Percentiles rank a stretch among this genome's conserved stretches.
Evolutionary conservation across 108 stramenopile genomes (phyloP).

Genomic region (Aurantiochytrium sp.): DNA sequence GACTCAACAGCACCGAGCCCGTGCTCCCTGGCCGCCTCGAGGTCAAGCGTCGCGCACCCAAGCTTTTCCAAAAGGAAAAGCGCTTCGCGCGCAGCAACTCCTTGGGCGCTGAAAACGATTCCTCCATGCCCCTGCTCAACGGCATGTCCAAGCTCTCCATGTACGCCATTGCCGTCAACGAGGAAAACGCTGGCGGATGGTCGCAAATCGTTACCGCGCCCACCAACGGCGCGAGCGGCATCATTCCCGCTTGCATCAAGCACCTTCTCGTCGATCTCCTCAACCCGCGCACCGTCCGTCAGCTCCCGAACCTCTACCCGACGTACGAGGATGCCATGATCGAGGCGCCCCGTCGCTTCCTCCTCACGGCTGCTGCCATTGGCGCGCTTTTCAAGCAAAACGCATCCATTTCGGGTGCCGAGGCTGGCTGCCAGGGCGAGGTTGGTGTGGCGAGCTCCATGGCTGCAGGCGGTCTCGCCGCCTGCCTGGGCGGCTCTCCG

Average conservation of each 20-base stretch:
- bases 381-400: slow-evolving; percentile 11
- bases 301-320: not conserved
- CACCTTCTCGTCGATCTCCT: not conserved
- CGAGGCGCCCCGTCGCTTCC: slow-evolving; percentile 5
- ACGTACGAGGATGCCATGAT: not conserved
- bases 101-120: not conserved
- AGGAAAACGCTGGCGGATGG: slow-evolving; percentile 15
- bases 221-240: slow-evolving; percentile 2
- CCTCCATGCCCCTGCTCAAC: not conserved
- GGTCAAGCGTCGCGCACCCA: slow-evolving; percentile 8
- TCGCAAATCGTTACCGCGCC: slow-evolving; percentile 2
- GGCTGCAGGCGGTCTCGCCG: slow-evolving; percentile 4
- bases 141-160: slow-evolving; percentile 16
- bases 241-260: slow-evolving; percentile 11
- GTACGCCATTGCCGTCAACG: slow-evolving; percentile 11
- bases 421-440: slow-evolving; percentile 10
- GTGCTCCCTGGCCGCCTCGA: not conserved
- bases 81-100: slow-evolving; percentile 18
- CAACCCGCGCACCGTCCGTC: not conserved
- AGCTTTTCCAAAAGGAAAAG: not conserved
- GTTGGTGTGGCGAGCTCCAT: slow-evolving; percentile 1
- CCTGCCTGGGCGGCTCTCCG: not conserved
- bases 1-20: not conserved
- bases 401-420: not conserved
- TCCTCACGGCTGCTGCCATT: not conserved